Evolutionary conservation across 371 early-diverging fungal genomes (phyloP).

Genomic region (Nematocida homosporus): DNA sequence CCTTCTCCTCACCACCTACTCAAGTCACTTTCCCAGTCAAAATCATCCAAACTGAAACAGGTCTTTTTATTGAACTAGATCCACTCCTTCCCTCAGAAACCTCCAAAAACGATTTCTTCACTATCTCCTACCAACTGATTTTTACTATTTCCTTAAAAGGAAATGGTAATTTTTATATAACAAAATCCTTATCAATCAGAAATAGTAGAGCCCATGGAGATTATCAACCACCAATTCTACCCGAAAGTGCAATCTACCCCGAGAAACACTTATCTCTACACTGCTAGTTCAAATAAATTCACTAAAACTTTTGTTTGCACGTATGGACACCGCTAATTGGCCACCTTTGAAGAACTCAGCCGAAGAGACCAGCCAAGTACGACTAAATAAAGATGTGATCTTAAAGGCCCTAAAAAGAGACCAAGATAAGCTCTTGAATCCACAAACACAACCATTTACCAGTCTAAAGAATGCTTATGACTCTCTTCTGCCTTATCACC

Average conservation of each 20-base stretch:
- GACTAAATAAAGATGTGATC: slow-evolving; percentile 55
- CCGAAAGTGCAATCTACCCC: slow-evolving; percentile 51
- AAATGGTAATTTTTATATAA: slow-evolving; percentile 1
- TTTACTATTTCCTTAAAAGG: slow-evolving; percentile 1
- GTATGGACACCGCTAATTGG: neutral
- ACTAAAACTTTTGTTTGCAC: slow-evolving; percentile 44
- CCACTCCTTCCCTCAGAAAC: slow-evolving; percentile 39
- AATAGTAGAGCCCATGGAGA: slow-evolving; percentile 20
- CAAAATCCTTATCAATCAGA: slow-evolving; percentile 10
- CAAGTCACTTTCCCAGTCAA: slow-evolving; percentile 26
- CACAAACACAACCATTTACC: slow-evolving; percentile 59
- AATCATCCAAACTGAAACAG: neutral
- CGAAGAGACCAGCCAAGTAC: neutral
- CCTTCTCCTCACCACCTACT: slow-evolving; percentile 1
- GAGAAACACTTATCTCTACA: slow-evolving; percentile 42
- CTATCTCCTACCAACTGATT: slow-evolving; percentile 36
- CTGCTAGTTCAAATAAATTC: slow-evolving; percentile 45
- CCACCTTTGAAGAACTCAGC: neutral
- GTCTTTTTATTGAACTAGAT: slow-evolving; percentile 7
- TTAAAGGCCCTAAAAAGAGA: slow-evolving; percentile 62
- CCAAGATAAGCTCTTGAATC: slow-evolving; percentile 58
- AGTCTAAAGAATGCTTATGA: slow-evolving; percentile 64
- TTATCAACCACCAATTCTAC: slow-evolving; percentile 33
- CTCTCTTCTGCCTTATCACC: slow-evolving; percentile 65
- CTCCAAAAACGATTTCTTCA: slow-evolving; percentile 41